Conservation (phyloP, 2,329 filamentous ascomycete genomes). For the Aspergillus sp. region DNA sequence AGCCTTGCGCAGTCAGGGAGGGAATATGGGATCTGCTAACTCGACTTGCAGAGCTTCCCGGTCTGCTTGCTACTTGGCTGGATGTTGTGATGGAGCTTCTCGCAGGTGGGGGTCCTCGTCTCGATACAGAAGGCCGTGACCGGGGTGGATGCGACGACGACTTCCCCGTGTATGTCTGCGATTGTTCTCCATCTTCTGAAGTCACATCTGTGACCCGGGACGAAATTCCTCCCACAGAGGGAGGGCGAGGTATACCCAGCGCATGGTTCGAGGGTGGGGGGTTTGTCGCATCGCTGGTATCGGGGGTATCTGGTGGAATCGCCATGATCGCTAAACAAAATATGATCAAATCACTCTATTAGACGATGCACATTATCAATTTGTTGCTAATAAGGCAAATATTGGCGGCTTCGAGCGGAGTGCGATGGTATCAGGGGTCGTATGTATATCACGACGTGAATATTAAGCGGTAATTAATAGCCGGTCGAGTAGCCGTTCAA, state of each 20-base stretch:
- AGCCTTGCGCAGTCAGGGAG: conserved; percentile 80
- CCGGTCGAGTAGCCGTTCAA: not conserved
- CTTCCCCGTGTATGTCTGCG: conserved; percentile 28
- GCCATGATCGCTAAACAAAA: conserved; percentile 13
- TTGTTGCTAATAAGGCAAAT: conserved; percentile 9
- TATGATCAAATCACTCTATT: conserved; percentile 2
- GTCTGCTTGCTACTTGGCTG: conserved; percentile 44
- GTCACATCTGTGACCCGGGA: conserved; percentile 65
- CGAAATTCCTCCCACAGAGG: conserved; percentile 51
- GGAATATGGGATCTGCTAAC: conserved; percentile 84
- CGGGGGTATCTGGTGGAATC: conserved; percentile 19
- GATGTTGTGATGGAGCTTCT: conserved; percentile 38
- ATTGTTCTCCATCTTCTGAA: conserved; percentile 48
- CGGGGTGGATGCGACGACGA: conserved; percentile 50
- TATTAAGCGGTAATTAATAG: not conserved
- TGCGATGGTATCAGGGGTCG: not conserved
- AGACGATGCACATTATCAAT: conserved; percentile 13
- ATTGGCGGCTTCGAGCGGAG: conserved; percentile 3
- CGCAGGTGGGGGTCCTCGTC: conserved; percentile 46
- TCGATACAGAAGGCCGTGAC: conserved; percentile 54
- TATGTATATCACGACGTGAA: not conserved
- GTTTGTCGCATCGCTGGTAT: conserved; percentile 37
- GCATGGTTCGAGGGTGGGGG: conserved; percentile 34
- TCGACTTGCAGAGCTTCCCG: conserved; percentile 57
- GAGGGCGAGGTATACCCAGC: conserved; percentile 50